Evolutionary conservation across 371 early-diverging fungal species (phyloP).

Genomic region (Mucor plumbeus): DNA sequence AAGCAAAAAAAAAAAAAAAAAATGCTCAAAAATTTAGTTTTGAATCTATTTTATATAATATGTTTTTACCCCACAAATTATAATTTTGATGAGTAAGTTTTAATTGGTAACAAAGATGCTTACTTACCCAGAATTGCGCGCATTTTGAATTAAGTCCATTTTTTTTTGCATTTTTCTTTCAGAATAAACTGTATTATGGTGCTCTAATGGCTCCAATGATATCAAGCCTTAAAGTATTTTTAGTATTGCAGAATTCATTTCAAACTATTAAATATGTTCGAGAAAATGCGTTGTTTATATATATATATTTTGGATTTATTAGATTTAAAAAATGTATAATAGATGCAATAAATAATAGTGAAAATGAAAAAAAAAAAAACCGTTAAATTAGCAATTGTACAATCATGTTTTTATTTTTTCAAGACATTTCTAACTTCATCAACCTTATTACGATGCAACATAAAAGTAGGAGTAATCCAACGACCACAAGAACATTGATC

Average conservation of each 20-base stretch:
- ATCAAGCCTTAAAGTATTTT: too few species aligned
- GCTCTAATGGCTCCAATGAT: too few species aligned
- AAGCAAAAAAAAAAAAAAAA: neutral
- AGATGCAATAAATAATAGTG: too few species aligned
- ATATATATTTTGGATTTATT: neutral
- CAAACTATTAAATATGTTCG: too few species aligned
- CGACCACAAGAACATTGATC: slow-evolving; percentile 85
- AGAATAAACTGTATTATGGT: neutral
- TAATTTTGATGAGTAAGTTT: slow-evolving; percentile 8
- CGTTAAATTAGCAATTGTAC: too few species aligned
- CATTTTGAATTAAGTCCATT: neutral
- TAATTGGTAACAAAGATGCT: neutral
- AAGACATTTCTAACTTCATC: slow-evolving; percentile 56
- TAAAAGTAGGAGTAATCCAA: slow-evolving; percentile 89
- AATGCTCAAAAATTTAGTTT: too few species aligned
- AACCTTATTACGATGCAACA: slow-evolving; percentile 78
- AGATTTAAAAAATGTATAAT: neutral
- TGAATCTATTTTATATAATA: neutral
- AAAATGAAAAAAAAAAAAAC: too few species aligned
- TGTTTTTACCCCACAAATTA: neutral
- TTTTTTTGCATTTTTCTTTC: neutral
- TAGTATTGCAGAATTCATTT: too few species aligned
- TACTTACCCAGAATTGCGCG: neutral
- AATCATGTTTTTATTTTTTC: slow-evolving; percentile 10
- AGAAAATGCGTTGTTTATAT: too few species aligned